phyloP scores from a whole-genome alignment of 139 green algal genomes.

The Eudorina sp. region DNA sequence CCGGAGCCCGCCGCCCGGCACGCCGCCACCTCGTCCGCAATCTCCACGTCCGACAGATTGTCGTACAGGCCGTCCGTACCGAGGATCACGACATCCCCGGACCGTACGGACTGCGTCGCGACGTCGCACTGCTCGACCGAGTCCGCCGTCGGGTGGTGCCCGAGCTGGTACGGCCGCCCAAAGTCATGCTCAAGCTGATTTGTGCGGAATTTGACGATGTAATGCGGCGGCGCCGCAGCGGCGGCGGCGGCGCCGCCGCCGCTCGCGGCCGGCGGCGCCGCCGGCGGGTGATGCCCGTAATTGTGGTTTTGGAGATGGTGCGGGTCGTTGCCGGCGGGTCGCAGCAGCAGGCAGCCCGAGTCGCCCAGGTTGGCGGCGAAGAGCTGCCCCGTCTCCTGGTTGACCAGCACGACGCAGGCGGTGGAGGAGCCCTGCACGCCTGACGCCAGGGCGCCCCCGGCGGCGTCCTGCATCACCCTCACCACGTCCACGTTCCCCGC shows the following conservation, averaged over 20 bases:
- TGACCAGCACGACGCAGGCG: constrained; percentile 83
- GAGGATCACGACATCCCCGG: constrained; percentile 90
- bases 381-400: constrained; percentile 78
- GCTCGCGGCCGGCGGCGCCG: background rate
- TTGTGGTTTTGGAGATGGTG: too few species aligned
- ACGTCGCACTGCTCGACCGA: constrained; percentile 85
- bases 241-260: background rate
- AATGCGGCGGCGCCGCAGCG: background rate
- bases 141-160: constrained; percentile 67
- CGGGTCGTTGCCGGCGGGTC: background rate
- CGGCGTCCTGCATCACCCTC: constrained; percentile 70
- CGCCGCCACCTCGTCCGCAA: constrained; percentile 61
- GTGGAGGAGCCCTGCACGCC: constrained; percentile 85
- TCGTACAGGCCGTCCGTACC: constrained; percentile 93
- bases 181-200: constrained; percentile 96
- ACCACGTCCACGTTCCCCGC: constrained; percentile 25
- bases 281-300: background rate
- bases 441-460: constrained; percentile 60
- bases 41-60: constrained; percentile 87
- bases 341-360: constrained; percentile 85
- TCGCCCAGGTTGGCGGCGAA: constrained; percentile 90
- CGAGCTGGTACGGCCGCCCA: constrained; percentile 92
- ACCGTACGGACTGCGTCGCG: constrained; percentile 70
- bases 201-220: constrained; percentile 76
- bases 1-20: background rate